Evolutionary conservation across 768 basidiomycete species (phyloP).

Genomic region (Naematelia aurantialba): DNA sequence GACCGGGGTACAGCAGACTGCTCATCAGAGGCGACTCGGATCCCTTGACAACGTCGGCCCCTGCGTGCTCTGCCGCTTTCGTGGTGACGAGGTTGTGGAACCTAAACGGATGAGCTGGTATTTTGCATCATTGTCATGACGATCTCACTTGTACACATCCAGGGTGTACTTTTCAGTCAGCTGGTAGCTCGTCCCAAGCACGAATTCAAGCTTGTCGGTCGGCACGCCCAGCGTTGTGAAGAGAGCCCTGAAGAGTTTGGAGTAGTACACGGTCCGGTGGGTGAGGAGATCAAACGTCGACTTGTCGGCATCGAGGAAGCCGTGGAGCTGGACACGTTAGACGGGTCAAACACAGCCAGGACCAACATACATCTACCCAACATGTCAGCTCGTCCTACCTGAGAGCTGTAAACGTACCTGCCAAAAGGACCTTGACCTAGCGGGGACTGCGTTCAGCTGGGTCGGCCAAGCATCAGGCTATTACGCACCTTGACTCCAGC

Average conservation of each 20-base stretch:
- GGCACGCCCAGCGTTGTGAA: slow-evolving; percentile 89
- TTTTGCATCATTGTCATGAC: not conserved
- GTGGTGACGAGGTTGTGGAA: slow-evolving; percentile 87
- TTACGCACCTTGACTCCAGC: slow-evolving; percentile 76
- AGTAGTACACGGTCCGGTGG: slow-evolving; percentile 85
- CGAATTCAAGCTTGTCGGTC: slow-evolving; percentile 72
- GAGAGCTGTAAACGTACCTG: slow-evolving; percentile 50
- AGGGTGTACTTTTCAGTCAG: slow-evolving; percentile 85
- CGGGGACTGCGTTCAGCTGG: slow-evolving; percentile 8
- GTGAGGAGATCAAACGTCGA: slow-evolving; percentile 87
- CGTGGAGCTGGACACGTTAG: slow-evolving; percentile 61
- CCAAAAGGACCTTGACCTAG: slow-evolving; percentile 73
- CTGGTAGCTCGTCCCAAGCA: slow-evolving; percentile 89
- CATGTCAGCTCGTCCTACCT: not conserved
- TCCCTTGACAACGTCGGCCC: slow-evolving; percentile 98
- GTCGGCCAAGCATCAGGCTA: slow-evolving; percentile 7
- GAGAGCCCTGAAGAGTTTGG: slow-evolving; percentile 72
- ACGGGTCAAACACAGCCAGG: slow-evolving; percentile 3
- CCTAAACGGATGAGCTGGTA: slow-evolving; percentile 11
- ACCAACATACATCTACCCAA: slow-evolving; percentile 1
- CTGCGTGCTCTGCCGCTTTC: slow-evolving; percentile 96
- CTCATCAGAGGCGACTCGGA: slow-evolving; percentile 86
- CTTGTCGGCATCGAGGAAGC: slow-evolving; percentile 95
- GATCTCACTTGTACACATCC: slow-evolving; percentile 71
- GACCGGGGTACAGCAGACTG: slow-evolving; percentile 88